Base-by-base conservation (phyloP, 306 rosid species). In the Inga oerstediana region DNA sequence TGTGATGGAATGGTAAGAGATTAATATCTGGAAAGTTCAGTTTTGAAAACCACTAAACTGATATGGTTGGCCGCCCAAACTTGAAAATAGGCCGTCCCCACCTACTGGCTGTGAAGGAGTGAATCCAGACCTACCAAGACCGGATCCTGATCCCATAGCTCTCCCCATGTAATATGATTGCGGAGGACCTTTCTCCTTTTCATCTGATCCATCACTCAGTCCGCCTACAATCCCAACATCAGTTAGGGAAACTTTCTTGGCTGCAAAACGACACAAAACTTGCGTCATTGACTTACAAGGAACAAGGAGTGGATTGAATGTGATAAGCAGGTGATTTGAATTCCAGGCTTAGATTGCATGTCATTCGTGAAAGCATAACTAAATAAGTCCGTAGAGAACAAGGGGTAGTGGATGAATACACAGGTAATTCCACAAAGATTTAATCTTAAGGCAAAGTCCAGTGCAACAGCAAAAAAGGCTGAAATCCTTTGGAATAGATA, bases 131-230 rank as follows among this genome's bases (percentile, higher is more conserved):
- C 39, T 84, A 74, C 98, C 97, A 45, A 96, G 92, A 75, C 99
- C 97, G 5, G 98, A 90, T 74, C 99, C 97, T 0, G 93, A 82
- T 65, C 97, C 98, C 98, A 97, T 97, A 64, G 99, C 98, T 88
- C 87, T 91, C 19, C 99, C 99, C 97, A 91, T 97, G 89, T 85
- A 82, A 88, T 85, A 91, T 9, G 97, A 81, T 17, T 98, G 81
- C 61, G 86, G 82, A 52, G 92, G 91, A 39, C 97, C 97, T 68
- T 91, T 92, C 88, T 88, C 98, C 89, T 74, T 92, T 84, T 89
- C 99, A 70, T 94, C 94, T 15, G 79, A 84, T 80, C 92, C 92
- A 72, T 94, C 97, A 37, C 85, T 89, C 81, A 93, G 81, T 80
- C 93, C 98, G 10, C 99, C 98, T 84, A 96, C 91, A 8, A 94